These are phyloP conservation scores for Microdochium nivale DNA, from an alignment of 2,329 filamentous ascomycete genomes.

Conservation along the genomic window DNA sequence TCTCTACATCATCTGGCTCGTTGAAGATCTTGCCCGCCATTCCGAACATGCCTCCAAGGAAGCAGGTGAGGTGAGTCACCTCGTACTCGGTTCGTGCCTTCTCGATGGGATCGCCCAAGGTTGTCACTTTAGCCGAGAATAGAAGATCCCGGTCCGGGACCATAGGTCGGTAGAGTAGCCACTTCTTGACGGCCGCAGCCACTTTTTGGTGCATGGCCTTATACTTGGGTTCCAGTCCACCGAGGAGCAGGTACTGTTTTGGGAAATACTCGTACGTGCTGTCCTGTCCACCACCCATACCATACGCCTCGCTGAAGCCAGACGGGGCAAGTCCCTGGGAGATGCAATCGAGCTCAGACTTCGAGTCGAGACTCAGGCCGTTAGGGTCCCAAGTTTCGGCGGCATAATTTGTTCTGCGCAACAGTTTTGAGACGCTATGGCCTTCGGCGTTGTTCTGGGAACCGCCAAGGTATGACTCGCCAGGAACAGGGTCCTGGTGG, in stretches of 20 bases:
- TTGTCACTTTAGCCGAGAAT: conserved; percentile 56
- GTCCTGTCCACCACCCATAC: conserved; percentile 59
- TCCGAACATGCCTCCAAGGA: conserved; percentile 62
- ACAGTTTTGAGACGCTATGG: background rate
- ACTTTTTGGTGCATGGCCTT: conserved; percentile 61
- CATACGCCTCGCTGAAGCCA: conserved; percentile 37
- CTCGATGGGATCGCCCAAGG: conserved; percentile 29
- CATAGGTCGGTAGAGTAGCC: conserved; percentile 74
- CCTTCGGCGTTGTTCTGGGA: background rate
- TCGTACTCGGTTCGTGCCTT: conserved; percentile 46
- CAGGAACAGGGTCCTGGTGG: background rate
- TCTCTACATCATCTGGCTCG: conserved; percentile 48
- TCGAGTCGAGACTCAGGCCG: background rate
- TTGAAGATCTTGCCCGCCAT: conserved; percentile 56
- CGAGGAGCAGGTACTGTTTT: conserved; percentile 68
- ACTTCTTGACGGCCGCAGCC: conserved; percentile 59
- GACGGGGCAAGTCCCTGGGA: conserved; percentile 49
- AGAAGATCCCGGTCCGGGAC: conserved; percentile 62
- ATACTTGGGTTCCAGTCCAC: conserved; percentile 66
- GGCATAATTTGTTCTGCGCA: background rate
- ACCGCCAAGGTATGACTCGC: background rate
- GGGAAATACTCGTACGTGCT: conserved; percentile 65
- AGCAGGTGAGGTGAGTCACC: conserved; percentile 56
- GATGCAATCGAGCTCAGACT: conserved; percentile 33
- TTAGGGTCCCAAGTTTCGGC: background rate